Conservation (phyloP, 768 basidiomycete species). For the Gautieria morchelliformis region DNA sequence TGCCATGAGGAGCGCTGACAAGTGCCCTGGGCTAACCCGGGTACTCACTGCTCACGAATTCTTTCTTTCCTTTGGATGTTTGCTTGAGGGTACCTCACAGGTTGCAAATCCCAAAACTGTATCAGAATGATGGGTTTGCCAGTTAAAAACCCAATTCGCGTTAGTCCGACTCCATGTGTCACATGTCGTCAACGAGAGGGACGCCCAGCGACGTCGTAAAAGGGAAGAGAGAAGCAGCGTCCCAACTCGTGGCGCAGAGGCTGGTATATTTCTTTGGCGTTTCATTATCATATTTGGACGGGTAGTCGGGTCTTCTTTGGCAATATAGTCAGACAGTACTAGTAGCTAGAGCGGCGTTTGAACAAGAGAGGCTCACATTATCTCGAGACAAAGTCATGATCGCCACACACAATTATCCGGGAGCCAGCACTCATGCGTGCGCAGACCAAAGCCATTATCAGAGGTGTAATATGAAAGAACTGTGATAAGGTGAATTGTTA, state of each 20-base stretch:
- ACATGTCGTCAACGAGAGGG: constrained; percentile 20
- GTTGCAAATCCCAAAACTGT: constrained; percentile 26
- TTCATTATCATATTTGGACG: neutral
- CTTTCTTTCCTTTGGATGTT: neutral
- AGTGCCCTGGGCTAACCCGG: constrained; percentile 40
- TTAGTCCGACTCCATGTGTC: constrained; percentile 42
- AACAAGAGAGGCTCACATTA: neutral
- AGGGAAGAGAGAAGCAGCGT: neutral
- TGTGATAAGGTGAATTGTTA: neutral
- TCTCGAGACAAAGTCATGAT: neutral
- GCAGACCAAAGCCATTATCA: neutral
- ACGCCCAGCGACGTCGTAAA: neutral
- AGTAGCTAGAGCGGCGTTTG: neutral
- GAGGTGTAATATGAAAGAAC: neutral
- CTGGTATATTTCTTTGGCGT: no score
- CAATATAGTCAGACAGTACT: neutral
- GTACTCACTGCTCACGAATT: neutral
- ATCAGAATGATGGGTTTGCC: constrained; percentile 58
- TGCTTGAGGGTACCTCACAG: constrained; percentile 1
- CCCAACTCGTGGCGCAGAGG: neutral
- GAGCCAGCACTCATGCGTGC: neutral
- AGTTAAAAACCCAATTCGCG: constrained; percentile 60
- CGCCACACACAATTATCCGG: neutral
- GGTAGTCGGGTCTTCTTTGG: neutral
- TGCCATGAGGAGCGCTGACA: constrained; percentile 14